These are phyloP conservation scores for Brassica hybrid DNA, from an alignment of 441 rosid genomes.

Conservation along the genomic window DNA sequence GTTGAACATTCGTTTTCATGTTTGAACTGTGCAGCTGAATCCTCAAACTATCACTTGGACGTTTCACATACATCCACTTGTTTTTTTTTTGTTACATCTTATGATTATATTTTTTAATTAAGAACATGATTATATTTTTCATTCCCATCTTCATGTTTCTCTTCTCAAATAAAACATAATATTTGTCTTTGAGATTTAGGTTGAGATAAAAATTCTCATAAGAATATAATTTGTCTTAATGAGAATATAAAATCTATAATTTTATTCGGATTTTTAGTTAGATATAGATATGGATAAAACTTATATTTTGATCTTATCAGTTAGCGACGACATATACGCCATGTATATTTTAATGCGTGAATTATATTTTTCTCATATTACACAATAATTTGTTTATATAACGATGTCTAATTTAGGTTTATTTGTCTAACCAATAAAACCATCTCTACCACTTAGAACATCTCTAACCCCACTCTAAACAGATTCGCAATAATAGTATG, in stretches of 20 bases:
- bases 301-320: too few species aligned
- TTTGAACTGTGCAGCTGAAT: slow-evolving; percentile 25
- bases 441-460: too few species aligned
- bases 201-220: too few species aligned
- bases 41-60: slow-evolving; percentile 3
- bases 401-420: too few species aligned
- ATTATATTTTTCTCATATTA: too few species aligned
- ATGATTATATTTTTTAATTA: background rate
- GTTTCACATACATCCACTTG: slow-evolving; percentile 18
- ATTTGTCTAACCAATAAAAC: too few species aligned
- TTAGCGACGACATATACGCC: too few species aligned
- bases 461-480: too few species aligned
- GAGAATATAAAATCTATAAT: too few species aligned
- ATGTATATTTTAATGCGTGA: too few species aligned
- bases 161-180: background rate
- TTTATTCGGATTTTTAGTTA: background rate
- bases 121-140: background rate
- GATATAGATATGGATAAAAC: background rate
- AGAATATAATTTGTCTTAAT: too few species aligned
- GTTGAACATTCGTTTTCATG: slow-evolving; percentile 24
- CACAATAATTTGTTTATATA: too few species aligned
- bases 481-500: background rate
- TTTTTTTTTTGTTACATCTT: slow-evolving; percentile 3
- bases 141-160: background rate
- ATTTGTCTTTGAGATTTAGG: background rate